Conservation (phyloP, 257 asterid species). For the Solanum etuberosum region DNA sequence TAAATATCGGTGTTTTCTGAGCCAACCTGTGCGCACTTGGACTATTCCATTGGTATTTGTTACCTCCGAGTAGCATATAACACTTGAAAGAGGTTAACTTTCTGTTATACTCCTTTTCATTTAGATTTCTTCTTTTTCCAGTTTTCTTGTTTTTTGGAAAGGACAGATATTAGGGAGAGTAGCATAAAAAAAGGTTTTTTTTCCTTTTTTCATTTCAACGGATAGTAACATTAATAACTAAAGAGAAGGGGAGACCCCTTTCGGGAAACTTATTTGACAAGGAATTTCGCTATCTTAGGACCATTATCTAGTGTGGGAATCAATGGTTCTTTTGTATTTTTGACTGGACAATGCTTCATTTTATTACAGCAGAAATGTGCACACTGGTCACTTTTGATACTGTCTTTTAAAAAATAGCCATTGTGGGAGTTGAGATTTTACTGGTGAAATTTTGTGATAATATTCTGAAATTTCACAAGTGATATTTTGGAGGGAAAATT, state of each 20-base stretch:
- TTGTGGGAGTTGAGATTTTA: background rate
- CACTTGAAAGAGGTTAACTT: background rate
- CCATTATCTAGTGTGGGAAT: background rate
- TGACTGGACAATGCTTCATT: background rate
- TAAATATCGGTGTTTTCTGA: background rate
- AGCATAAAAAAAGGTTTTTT: background rate
- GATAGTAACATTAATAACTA: no score
- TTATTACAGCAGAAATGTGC: background rate
- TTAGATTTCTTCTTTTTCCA: background rate
- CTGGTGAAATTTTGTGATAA: background rate
- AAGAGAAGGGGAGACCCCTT: background rate
- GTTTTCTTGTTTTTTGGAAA: background rate
- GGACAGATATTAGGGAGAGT: background rate
- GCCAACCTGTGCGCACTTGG: background rate
- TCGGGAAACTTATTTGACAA: background rate
- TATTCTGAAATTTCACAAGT: no score
- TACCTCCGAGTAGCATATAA: background rate
- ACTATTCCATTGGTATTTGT: background rate
- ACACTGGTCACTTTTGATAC: background rate
- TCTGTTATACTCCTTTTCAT: background rate
- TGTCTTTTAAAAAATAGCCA: background rate
- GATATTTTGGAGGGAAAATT: no score
- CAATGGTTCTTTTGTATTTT: background rate
- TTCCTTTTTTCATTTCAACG: no score
- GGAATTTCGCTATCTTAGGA: background rate